Conservation (phyloP, 2,329 filamentous ascomycete species). For the Aspergillus tanneri region DNA sequence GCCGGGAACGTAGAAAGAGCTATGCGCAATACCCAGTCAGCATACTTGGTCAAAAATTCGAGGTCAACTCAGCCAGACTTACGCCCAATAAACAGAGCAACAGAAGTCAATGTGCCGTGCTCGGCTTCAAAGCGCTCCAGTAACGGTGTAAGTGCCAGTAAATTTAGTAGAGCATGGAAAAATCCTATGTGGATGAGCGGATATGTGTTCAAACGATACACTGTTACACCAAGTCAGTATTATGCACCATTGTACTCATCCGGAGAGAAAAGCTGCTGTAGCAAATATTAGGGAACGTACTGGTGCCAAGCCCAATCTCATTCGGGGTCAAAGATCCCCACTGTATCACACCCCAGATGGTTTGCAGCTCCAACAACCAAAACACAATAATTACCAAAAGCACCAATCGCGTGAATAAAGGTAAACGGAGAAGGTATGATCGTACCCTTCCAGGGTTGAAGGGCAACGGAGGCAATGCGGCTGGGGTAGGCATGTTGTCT, state of each 20-base stretch:
- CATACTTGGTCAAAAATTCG: slow-evolving; percentile 10
- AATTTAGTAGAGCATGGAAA: slow-evolving; percentile 77
- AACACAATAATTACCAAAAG: slow-evolving; percentile 65
- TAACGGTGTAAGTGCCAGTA: slow-evolving; percentile 78
- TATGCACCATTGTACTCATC: background rate
- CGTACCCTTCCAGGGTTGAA: slow-evolving; percentile 74
- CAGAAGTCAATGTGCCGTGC: slow-evolving; percentile 83
- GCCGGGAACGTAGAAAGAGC: slow-evolving; percentile 80
- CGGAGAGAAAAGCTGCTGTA: background rate
- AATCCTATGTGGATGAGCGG: slow-evolving; percentile 80
- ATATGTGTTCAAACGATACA: slow-evolving; percentile 91
- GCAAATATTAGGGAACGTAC: slow-evolving; percentile 55
- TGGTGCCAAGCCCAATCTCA: slow-evolving; percentile 67
- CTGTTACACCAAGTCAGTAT: slow-evolving; percentile 48
- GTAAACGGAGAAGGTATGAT: slow-evolving; percentile 80
- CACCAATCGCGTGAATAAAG: slow-evolving; percentile 76
- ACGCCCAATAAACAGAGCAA: slow-evolving; percentile 89
- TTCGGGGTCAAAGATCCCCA: slow-evolving; percentile 79
- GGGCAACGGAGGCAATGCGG: slow-evolving; percentile 52
- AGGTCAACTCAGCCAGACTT: slow-evolving; percentile 43
- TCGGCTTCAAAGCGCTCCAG: slow-evolving; percentile 92
- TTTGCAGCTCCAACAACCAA: slow-evolving; percentile 68
- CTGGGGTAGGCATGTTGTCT: slow-evolving; percentile 45
- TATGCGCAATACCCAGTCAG: slow-evolving; percentile 37
- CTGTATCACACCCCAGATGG: slow-evolving; percentile 68